Conservation (phyloP, 2,329 filamentous ascomycete genomes). For the Orbilia javanica region DNA sequence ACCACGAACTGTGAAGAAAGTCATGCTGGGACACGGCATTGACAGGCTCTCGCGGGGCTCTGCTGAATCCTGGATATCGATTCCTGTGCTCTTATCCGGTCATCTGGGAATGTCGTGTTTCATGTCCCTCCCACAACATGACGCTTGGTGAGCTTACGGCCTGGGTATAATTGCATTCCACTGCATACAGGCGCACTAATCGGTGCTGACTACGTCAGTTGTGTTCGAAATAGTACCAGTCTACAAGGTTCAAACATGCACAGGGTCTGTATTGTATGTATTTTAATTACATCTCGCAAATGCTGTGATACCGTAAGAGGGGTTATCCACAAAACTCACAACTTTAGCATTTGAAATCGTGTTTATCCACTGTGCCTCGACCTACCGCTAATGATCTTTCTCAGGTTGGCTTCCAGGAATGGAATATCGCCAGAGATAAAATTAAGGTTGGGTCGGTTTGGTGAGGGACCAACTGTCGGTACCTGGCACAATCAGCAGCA, state of each 20-base stretch:
- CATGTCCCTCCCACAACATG: slow-evolving; percentile 37
- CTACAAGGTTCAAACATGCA: slow-evolving; percentile 30
- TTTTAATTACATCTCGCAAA: slow-evolving; percentile 12
- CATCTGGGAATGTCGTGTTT: slow-evolving; percentile 43
- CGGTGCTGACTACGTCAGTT: slow-evolving; percentile 49
- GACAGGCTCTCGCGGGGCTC: slow-evolving; percentile 20
- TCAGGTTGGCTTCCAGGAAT: slow-evolving; percentile 51
- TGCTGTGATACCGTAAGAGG: slow-evolving; percentile 48
- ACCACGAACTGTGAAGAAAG: not conserved
- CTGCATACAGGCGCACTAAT: slow-evolving; percentile 47
- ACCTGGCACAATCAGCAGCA: slow-evolving; percentile 21
- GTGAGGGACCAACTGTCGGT: slow-evolving; percentile 27
- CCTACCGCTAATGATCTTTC: slow-evolving; percentile 28
- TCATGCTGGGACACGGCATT: slow-evolving; percentile 19
- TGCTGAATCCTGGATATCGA: slow-evolving; percentile 21
- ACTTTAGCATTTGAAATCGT: slow-evolving; percentile 23
- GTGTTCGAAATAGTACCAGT: slow-evolving; percentile 19
- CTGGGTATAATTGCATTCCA: slow-evolving; percentile 36
- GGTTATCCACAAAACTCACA: not conserved
- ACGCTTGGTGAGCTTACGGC: slow-evolving; percentile 53
- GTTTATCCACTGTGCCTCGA: slow-evolving; percentile 17
- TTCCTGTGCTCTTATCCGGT: slow-evolving; percentile 25
- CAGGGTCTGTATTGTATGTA: not conserved
- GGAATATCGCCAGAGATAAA: slow-evolving; percentile 45
- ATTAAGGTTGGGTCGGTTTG: slow-evolving; percentile 16